Evolutionary conservation across 1,139 yeast genomes (phyloP), one percentile per base, ranked within the genome.

Genomic region (Saccharomyces hybrid): DNA sequence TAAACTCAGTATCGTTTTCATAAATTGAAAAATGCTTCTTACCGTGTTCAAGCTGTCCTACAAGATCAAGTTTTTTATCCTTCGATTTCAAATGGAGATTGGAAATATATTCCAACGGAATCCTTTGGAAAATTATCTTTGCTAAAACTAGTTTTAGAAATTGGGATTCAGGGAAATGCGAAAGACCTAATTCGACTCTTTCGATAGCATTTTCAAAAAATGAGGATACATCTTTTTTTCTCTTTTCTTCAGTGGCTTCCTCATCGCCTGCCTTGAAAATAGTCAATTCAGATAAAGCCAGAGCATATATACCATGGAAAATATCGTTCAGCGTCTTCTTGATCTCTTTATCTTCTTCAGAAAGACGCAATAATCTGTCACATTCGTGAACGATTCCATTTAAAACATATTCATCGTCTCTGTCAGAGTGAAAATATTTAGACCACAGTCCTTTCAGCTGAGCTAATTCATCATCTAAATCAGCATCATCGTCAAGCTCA

Each of bases 361-460:
- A 62, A 54, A 73, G 67, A 62, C 96, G 77, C 61, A 89, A 75
- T 46, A 89, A 69, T 49, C 96, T 74, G 65, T 91, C 97, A 71
- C 97, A 87, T 69, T 93, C 98, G 65, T 93, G 97, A 23, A 93
- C 81, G 4, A 93, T 79, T 29, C 97, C 98, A 64, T 90, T 87
- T 52, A 90, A 73, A 46, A 89, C 80, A 58, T 78, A 73, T 67
- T 79, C 89, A 60, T 79, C 80, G 29, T 81, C 84, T 60, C 79
- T 79, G 16, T 80, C 82, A 2, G 85, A 77, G 48, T 75, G 64
- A 50, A 68, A 64, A 68, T 80, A 86, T 1, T 86, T 81, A 31
- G 72, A 72, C 86, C 88, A 90, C 48, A 89, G 75, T 3, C 87
- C 95, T 58, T 72, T 73, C 54, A 90, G 71, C 68, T 90, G 96